Base-by-base conservation (phyloP, 2,329 filamentous ascomycete genomes). In the Fusarium siculi region DNA sequence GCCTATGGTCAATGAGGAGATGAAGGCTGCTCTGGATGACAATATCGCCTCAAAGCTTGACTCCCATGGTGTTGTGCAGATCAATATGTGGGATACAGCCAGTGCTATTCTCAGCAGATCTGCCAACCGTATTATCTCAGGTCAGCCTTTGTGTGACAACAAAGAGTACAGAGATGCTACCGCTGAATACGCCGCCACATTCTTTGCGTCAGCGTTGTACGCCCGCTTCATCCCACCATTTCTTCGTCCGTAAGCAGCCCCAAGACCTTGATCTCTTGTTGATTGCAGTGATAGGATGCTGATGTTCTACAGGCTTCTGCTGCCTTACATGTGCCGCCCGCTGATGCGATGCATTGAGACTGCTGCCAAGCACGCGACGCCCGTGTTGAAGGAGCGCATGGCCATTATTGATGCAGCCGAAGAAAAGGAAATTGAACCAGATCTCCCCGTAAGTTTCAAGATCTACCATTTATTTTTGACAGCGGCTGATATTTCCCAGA, bases 91-190 rank as follows among this genome's bases (percentile, higher is more conserved):
- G 67, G 67, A 70, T 32, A 68, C 63, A 21, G 63, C 67, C 2
- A 70, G 59, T 40, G 53, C 49, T 32, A 58, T 70, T 36, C 67
- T 70, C 18, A 70, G 67, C 42, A 61, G 67, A 40, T 70, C 67
- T 55, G 67, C 67, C 37, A 68, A 70, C 52, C 63, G 67, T 10
- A 70, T 70, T 21, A 70, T 70, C 52, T 70, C 66, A 21, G 66
- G 63, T n/a, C 64, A 62, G 52, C 66, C 63, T 55, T 16, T 70
- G 39, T 70, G 66, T 36, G 52, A 63, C 19, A 70, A 70, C n/a
- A 55, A 60, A 11, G 66, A 70, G 46, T 70, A 70, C 21, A 65
- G 59, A 44, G 66, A 70, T 23, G 63, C 63, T 23, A 70, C 63
- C 16, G 66, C 63, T 7, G 56, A 70, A 32, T 70, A 70, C 32